These are phyloP conservation scores for Talaromyces sp. DNA, from an alignment of 2,329 filamentous ascomycete genomes.

Conservation along the genomic window DNA sequence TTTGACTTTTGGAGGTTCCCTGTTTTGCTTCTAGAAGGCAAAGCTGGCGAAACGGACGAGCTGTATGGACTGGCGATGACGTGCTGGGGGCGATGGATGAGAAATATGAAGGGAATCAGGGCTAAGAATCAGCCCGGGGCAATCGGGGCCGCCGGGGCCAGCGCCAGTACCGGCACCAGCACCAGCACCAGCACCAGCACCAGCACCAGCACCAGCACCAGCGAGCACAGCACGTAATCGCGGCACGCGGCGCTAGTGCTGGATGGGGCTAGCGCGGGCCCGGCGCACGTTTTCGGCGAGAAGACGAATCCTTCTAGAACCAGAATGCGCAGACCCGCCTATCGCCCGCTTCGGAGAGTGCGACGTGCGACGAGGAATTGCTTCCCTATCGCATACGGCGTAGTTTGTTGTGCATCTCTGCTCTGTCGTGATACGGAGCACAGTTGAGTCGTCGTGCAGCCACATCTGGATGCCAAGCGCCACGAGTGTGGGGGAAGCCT, in stretches of 20 bases:
- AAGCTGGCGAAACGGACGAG: neutral
- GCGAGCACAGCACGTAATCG: neutral
- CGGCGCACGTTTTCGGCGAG: neutral
- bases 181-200: no score
- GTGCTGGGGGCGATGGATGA: slow-evolving; percentile 1
- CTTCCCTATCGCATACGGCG: neutral
- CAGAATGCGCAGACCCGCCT: neutral
- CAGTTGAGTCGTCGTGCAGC: no score
- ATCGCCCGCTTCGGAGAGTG: no score
- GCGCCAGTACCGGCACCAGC: neutral
- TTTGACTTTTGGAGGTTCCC: neutral
- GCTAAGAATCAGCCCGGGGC: neutral
- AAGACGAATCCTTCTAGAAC: neutral
- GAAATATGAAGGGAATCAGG: neutral
- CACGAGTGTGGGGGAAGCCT: no score
- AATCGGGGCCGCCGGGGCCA: neutral
- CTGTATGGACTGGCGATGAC: slow-evolving; percentile 12
- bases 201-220: no score
- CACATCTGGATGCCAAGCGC: no score
- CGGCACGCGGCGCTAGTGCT: neutral
- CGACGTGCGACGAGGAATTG: no score
- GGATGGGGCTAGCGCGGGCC: neutral
- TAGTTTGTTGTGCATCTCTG: no score
- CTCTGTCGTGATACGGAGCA: no score
- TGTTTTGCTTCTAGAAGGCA: neutral